Base-by-base conservation (phyloP, 805 yeast genomes). In the Teunomyces pallodes region DNA sequence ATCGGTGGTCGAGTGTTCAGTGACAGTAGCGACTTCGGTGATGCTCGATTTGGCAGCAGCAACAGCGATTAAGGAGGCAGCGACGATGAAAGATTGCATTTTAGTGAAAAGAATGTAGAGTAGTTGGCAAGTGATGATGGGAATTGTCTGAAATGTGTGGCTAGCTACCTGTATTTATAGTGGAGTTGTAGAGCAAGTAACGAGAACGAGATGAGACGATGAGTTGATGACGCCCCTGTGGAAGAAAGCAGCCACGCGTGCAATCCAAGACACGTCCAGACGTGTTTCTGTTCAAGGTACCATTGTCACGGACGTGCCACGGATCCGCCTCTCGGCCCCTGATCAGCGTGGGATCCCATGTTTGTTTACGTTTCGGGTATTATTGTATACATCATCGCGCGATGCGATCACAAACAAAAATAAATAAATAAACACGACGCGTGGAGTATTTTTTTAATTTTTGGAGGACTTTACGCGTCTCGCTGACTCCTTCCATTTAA, bases 71-170 rank as follows among this genome's bases (percentile, higher is more conserved):
- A 51, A 54, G 27, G 60, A 45, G 46, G 66, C 55, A 41, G 55
- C 59, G 50, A 56, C 53, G 46, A 55, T 42, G 48, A 58, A 50
- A 59, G 52, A 56, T 55, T 60, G 58, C 66, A 62, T 62, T 46
- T 43, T 54, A 47, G 6, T 20, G 7, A 26, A 45, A 41, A 16
- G 54, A 40, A 44, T 39, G 54, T 16, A 16, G 39, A 30, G 28
- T 46, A 43, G 47, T 46, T 46, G 49, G 46, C 38, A 30, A 40
- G 43, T 28, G 28, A 14, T 28, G 43, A 28, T 29, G 29, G 24
- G 27, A 12, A 20, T 20, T 8, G 12, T 5, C 1, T 4, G 6
- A 20, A 20, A 20, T 5, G 24, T 4, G 24, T 20, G 24, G 24
- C 24, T 20, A 20, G 6, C 24, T 20, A 20, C 24, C 24, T 20